Percentiles rank a stretch among this genome's conserved stretches.
phyloP scores from a whole-genome alignment of 1,284 basidiomycete species.

The Sanghuangporus weigelae region DNA sequence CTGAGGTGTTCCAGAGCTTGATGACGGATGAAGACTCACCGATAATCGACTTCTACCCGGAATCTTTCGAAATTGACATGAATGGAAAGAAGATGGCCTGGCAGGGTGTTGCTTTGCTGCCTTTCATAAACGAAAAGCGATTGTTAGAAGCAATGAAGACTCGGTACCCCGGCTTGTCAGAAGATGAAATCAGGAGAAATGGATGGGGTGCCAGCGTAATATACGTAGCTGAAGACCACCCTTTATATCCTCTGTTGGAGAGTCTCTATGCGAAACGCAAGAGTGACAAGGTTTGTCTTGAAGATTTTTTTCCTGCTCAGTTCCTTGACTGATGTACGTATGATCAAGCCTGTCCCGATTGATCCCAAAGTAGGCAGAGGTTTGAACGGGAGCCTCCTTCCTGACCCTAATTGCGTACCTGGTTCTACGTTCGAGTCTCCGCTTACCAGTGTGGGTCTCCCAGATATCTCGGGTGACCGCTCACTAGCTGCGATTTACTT shows the following conservation, averaged over 20 bases:
- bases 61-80: conserved; percentile 96
- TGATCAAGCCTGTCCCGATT: conserved; percentile 55
- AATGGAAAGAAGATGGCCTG: conserved; percentile 99
- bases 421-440: conserved; percentile 88
- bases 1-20: conserved; percentile 77
- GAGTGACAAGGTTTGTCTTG: conserved; percentile 62
- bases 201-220: conserved; percentile 81
- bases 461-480: conserved; percentile 82
- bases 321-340: conserved; percentile 9
- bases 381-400: conserved; percentile 74
- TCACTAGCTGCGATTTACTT: conserved; percentile 86
- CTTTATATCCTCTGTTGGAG: conserved; percentile 83
- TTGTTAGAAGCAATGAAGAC: conserved; percentile 79
- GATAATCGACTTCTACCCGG: conserved; percentile 95
- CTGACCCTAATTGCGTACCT: conserved; percentile 88
- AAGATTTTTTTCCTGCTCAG: background rate
- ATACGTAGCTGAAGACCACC: conserved; percentile 83
- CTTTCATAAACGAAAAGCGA: conserved; percentile 90
- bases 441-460: conserved; percentile 47
- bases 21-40: conserved; percentile 89
- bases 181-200: conserved; percentile 84
- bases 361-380: conserved; percentile 72
- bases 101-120: conserved; percentile 96
- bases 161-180: conserved; percentile 68
- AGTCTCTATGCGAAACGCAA: conserved; percentile 88